Percentiles rank a stretch among this genome's conserved stretches.
Conservation (phyloP, 192 early-diverging fungal genomes). For the Chytriomyces sp. region DNA sequence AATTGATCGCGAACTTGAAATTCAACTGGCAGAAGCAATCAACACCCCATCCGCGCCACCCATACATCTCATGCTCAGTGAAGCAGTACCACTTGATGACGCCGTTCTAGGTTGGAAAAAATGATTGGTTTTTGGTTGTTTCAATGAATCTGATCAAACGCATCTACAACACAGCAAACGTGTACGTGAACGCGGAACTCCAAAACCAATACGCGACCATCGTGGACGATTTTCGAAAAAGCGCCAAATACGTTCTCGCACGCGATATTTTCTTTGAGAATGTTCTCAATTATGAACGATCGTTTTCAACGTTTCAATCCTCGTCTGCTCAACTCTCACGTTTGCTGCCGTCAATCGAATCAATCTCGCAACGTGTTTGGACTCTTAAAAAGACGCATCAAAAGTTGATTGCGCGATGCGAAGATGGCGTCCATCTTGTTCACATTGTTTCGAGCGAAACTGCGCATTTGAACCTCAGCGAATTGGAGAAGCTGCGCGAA, state of each 20-base stretch:
- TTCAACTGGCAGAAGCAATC: no score
- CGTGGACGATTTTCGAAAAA: constrained; percentile 33
- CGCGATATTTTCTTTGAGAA: constrained; percentile 36
- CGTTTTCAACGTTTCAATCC: constrained; percentile 2
- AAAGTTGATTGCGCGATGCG: constrained; percentile 20
- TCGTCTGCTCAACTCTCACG: constrained; percentile 7
- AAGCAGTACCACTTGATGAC: no score
- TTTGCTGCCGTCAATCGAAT: neutral
- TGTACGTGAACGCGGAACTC: constrained; percentile 25
- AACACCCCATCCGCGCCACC: no score
- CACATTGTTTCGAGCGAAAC: constrained; percentile 32
- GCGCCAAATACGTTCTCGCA: constrained; percentile 21
- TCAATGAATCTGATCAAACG: neutral
- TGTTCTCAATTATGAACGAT: constrained; percentile 30
- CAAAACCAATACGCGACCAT: constrained; percentile 4
- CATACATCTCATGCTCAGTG: no score
- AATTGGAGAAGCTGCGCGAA: constrained; percentile 10
- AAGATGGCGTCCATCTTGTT: constrained; percentile 24
- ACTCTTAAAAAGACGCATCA: constrained; percentile 34
- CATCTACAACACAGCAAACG: neutral
- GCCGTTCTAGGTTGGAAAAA: constrained; percentile 1
- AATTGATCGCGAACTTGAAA: no score
- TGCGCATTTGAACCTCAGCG: constrained; percentile 9
- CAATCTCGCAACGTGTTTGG: constrained; percentile 21
- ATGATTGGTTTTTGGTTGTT: neutral